Evolutionary conservation across 495 filamentous ascomycete genomes (phyloP), one percentile per base, ranked within the genome.

Genomic region (Podospora comata): DNA sequence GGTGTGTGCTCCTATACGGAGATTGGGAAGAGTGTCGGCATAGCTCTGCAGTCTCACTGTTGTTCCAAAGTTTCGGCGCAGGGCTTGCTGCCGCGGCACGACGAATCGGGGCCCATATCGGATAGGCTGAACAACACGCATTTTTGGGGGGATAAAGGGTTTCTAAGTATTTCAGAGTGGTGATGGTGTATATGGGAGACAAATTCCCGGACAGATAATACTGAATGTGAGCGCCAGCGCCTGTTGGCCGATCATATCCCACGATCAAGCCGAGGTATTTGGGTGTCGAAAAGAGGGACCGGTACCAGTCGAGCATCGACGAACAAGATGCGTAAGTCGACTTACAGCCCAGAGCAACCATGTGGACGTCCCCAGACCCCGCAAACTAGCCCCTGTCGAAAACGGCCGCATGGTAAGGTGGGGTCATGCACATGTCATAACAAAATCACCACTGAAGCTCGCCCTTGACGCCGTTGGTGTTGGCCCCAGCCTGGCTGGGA

Each of bases 1-100:
- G 0, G 93, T 97, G 76, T 93, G 85, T 7, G 83, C 83, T 4
- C 90, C 90, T 65, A 97, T 92, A 65, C 88, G 92, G 54, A 96
- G 82, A 68, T 93, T 92, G 1, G 80, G 80, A 5, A 94, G 84
- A 0, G 93, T 97, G 68, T 90, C 85, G 44, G 81, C 78, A 72
- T 87, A 86, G 48, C 66, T 66, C 1, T 65, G 64, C 20, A 65
- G 65, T 11, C 59, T 60, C 18, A 70, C 39, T 18, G 65, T 70
- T 39, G 66, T 62, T 28, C 39, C 39, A 48, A 48, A 44, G n/a
- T 23, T 18, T n/a, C 61, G n/a, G 32, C n/a, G 61, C 9, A 20
- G 9, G 39, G 15, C 39, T 48, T 48, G 39, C 39, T 6, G 39
- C 5, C 39, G 6, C 39, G 39, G 39, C 39, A 48, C 13, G 39